Conservation (phyloP, 2,329 filamentous ascomycete species). For the Hymenoscyphus scutula region DNA sequence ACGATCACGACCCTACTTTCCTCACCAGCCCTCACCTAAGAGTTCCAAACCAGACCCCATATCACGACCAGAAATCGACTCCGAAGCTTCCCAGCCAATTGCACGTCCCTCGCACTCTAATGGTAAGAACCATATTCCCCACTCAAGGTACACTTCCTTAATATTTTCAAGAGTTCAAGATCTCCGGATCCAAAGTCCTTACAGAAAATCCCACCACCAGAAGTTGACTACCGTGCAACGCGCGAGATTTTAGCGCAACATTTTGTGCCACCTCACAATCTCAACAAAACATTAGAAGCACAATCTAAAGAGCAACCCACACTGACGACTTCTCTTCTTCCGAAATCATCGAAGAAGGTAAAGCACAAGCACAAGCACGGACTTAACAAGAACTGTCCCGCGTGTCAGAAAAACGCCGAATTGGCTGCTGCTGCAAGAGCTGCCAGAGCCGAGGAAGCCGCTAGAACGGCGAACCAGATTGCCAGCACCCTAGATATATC, state of each 20-base stretch:
- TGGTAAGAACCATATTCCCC: not conserved
- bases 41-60: too few relatives aligned
- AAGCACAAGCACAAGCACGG: not conserved
- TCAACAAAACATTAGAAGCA: not conserved
- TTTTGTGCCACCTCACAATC: not conserved
- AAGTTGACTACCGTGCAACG: not conserved
- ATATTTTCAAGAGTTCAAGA: not conserved
- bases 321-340: not conserved
- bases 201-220: not conserved
- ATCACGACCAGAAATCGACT: too few relatives aligned
- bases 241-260: not conserved
- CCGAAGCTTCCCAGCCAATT: too few relatives aligned
- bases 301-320: not conserved
- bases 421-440: not conserved
- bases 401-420: not conserved
- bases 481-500: not conserved
- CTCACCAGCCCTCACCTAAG: not conserved
- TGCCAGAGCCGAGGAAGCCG: not conserved
- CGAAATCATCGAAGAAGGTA: not conserved
- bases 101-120: not conserved
- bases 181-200: not conserved
- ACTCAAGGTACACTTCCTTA: not conserved
- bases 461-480: not conserved
- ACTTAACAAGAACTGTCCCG: not conserved
- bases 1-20: not conserved